Conservation (phyloP, 768 basidiomycete genomes). For the Lactarius deliciosus region DNA sequence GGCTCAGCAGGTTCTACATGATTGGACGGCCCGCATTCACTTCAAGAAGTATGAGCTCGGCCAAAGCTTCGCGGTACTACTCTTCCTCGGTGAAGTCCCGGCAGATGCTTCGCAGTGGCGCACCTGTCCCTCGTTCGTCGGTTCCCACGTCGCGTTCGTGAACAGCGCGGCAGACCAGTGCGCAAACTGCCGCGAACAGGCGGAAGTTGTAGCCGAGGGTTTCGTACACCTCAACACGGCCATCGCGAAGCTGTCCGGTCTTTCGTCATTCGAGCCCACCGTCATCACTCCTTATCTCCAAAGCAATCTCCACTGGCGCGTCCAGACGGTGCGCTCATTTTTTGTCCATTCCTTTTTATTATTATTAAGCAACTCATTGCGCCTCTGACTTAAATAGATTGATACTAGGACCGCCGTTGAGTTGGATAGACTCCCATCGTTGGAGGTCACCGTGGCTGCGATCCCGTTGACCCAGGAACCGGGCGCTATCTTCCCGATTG, state of each 20-base stretch:
- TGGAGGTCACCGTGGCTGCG: slow-evolving; percentile 23
- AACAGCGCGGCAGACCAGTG: slow-evolving; percentile 39
- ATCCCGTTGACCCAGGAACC: slow-evolving; percentile 14
- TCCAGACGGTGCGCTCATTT: slow-evolving; percentile 38
- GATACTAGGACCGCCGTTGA: slow-evolving; percentile 9
- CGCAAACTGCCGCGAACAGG: slow-evolving; percentile 41
- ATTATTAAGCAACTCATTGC: slow-evolving; percentile 20
- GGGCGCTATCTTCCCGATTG: slow-evolving; percentile 17
- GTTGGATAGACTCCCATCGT: slow-evolving; percentile 9
- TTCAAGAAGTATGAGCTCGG: slow-evolving; percentile 47
- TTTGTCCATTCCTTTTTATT: slow-evolving; percentile 35
- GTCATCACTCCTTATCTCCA: slow-evolving; percentile 45
- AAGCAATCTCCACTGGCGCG: slow-evolving; percentile 43
- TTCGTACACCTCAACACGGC: slow-evolving; percentile 46
- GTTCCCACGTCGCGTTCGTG: slow-evolving; percentile 47
- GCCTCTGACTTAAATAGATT: neutral
- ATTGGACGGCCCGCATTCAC: slow-evolving; percentile 47
- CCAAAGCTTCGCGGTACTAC: slow-evolving; percentile 43
- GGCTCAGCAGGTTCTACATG: slow-evolving; percentile 26
- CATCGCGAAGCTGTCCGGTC: slow-evolving; percentile 32
- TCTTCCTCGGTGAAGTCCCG: slow-evolving; percentile 49
- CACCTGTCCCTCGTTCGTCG: slow-evolving; percentile 40
- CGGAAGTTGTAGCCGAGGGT: slow-evolving; percentile 39
- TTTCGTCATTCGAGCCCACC: slow-evolving; percentile 40
- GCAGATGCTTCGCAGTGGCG: slow-evolving; percentile 42